Percentiles rank a stretch among this genome's conserved stretches.
phyloP scores from a whole-genome alignment of 345 rosid genomes.

The Erodium maritimum region DNA sequence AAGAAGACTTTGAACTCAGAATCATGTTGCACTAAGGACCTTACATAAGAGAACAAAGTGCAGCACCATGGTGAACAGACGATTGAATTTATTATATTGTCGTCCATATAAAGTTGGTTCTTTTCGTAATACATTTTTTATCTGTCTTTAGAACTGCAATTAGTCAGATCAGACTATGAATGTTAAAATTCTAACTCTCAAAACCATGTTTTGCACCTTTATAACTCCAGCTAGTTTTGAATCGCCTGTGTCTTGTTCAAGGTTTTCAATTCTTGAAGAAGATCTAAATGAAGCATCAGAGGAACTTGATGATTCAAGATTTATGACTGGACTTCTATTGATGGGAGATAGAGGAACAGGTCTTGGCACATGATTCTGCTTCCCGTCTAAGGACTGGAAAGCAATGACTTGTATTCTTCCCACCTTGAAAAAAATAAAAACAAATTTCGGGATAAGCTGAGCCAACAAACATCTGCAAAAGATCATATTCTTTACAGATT shows the following conservation, averaged over 20 bases:
- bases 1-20: neutral
- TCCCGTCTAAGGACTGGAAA: slow-evolving; percentile 92
- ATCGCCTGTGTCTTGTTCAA: slow-evolving; percentile 62
- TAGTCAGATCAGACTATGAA: neutral
- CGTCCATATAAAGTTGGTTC: neutral
- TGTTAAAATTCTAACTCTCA: neutral
- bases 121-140: too few species aligned
- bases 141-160: neutral
- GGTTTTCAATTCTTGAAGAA: slow-evolving; percentile 29
- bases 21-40: neutral
- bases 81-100: too few species aligned
- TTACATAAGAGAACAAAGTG: neutral
- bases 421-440: slow-evolving; percentile 32
- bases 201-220: slow-evolving; percentile 33
- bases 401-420: slow-evolving; percentile 98
- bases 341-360: slow-evolving; percentile 38
- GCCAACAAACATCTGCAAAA: neutral
- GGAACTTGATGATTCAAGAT: slow-evolving; percentile 64
- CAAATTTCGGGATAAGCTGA: neutral
- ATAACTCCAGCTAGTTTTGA: slow-evolving; percentile 34
- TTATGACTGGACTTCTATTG: slow-evolving; percentile 44
- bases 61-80: neutral
- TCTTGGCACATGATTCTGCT: slow-evolving; percentile 36
- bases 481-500: slow-evolving; percentile 3
- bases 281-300: slow-evolving; percentile 38